A percentile compares a stretch with the other conserved stretches of the same genome.
These are phyloP conservation scores for Plantago lanceolata DNA, from an alignment of 305 asterid species.

Conservation along the genomic window DNA sequence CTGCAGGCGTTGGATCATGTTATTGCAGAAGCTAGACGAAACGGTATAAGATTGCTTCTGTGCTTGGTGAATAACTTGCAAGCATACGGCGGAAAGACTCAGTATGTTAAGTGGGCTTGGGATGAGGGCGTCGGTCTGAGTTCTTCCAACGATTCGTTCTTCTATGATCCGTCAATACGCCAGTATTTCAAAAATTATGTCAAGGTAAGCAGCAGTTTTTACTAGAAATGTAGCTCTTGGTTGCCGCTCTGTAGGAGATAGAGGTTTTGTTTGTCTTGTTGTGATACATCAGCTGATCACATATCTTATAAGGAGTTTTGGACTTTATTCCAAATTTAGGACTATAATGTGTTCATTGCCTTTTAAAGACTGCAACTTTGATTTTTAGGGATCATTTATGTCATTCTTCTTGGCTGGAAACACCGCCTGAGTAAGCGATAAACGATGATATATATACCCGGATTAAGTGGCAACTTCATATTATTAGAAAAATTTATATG, in stretches of 20 bases:
- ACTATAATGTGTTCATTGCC: conserved; percentile 19
- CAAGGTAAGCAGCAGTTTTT: conserved; percentile 45
- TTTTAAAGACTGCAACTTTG: conserved; percentile 25
- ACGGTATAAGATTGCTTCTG: conserved; percentile 71
- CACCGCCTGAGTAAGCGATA: conserved; percentile 2
- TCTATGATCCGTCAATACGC: conserved; percentile 90
- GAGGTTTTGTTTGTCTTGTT: conserved; percentile 20
- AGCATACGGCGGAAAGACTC: conserved; percentile 96
- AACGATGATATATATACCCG: not conserved
- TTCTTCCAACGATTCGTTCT: conserved; percentile 95
- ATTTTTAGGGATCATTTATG: conserved; percentile 14
- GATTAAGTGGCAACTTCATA: not conserved
- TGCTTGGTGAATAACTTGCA: conserved; percentile 90
- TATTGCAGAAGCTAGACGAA: conserved; percentile 70
- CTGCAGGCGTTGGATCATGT: conserved; percentile 95
- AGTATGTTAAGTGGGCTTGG: conserved; percentile 99
- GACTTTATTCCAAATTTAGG: conserved; percentile 32
- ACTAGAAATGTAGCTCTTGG: not conserved
- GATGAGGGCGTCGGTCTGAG: conserved; percentile 90
- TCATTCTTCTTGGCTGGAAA: conserved; percentile 8
- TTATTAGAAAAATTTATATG: not conserved
- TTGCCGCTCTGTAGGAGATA: not conserved
- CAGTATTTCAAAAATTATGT: conserved; percentile 79
- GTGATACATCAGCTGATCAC: conserved; percentile 3
- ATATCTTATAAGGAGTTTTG: conserved; percentile 18